Base-by-base conservation (phyloP, 2,329 filamentous ascomycete genomes). In the Apiospora phragmitis region DNA sequence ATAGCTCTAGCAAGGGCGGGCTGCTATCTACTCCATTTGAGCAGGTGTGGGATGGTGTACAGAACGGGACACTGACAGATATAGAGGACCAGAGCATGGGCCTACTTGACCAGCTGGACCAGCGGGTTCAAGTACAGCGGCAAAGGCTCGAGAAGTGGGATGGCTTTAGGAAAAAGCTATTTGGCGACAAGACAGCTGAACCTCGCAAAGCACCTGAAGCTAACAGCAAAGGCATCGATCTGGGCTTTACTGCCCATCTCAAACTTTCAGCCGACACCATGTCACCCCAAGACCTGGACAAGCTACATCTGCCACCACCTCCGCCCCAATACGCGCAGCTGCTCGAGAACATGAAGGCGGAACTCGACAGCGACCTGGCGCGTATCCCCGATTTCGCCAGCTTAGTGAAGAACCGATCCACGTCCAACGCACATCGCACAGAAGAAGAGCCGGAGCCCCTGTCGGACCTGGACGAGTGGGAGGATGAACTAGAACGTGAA, bases 131-230 rank as follows among this genome's bases (percentile, higher is more conserved):
- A 59, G 83, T 87, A 8, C 94, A 97, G 75, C 87, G 88, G 69
- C 86, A 87, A 62, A 88, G 94, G 49, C 80, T 97, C 38, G 85
- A 89, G 68, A 90, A 87, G 79, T 97, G 94, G 94, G 87, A 92
- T 75, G 85, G 84, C n/a, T 94, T 94, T 72, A 85, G 88, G 72
- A 81, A 84, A 73, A 81, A 80, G 24, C 80, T 86, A 71, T 85
- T 86, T 29, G 81, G 83, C 1, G 77, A 81, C 14, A 72, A 70
- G 73, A 73, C 72, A n/a, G 77, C 76, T 2, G 74, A 73, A 0
- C 73, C 76, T 38, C 69, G 79, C 72, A 51, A 68, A 70, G 21
- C 69, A 69, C 42, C 71, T 71, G 69, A 79, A 72, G 35, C 73
- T 70, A 47, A 78, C 77, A 84, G 78, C 29, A 84, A 78, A 29